A percentile compares a stretch with the other conserved stretches of the same genome.
phyloP scores from a whole-genome alignment of 352 stramenopile species.

The Phytopythium mirpurense region DNA sequence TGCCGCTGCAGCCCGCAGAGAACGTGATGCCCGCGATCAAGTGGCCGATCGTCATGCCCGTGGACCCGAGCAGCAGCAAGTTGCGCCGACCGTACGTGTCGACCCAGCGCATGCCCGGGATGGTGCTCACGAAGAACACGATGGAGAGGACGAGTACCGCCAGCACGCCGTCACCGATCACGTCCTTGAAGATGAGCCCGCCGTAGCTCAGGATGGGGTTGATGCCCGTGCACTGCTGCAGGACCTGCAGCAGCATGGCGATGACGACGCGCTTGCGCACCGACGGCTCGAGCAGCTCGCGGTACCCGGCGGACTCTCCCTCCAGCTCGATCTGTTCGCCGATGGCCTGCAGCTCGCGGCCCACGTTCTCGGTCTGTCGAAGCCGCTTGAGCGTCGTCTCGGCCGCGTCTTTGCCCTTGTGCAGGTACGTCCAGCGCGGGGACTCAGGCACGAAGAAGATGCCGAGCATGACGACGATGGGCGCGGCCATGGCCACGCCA shows the following conservation, averaged over 20 bases:
- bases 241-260: slow-evolving; percentile 22
- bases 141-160: slow-evolving; percentile 22
- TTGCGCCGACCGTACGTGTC: slow-evolving; percentile 22
- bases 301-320: slow-evolving; percentile 10
- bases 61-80: slow-evolving; percentile 21
- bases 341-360: slow-evolving; percentile 27
- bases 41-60: slow-evolving; percentile 26
- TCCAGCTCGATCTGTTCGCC: slow-evolving; percentile 23
- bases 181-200: slow-evolving; percentile 25
- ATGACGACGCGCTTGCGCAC: slow-evolving; percentile 20
- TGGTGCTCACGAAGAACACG: slow-evolving; percentile 24
- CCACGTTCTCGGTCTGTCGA: slow-evolving; percentile 15
- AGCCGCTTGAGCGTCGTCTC: slow-evolving; percentile 17
- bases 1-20: slow-evolving; percentile 16
- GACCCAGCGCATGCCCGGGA: slow-evolving; percentile 27
- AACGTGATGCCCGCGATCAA: slow-evolving; percentile 21
- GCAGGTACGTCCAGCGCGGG: slow-evolving; percentile 25
- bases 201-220: slow-evolving; percentile 25
- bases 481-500: slow-evolving; percentile 17
- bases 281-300: slow-evolving; percentile 17
- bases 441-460: slow-evolving; percentile 36
- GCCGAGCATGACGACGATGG: slow-evolving; percentile 28
- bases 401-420: slow-evolving; percentile 17
- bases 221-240: slow-evolving; percentile 27
- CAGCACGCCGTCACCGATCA: slow-evolving; percentile 20